These are phyloP conservation scores for Musa balbisiana DNA, from an alignment of 202 grass and related monocot species.

Conservation along the genomic window DNA sequence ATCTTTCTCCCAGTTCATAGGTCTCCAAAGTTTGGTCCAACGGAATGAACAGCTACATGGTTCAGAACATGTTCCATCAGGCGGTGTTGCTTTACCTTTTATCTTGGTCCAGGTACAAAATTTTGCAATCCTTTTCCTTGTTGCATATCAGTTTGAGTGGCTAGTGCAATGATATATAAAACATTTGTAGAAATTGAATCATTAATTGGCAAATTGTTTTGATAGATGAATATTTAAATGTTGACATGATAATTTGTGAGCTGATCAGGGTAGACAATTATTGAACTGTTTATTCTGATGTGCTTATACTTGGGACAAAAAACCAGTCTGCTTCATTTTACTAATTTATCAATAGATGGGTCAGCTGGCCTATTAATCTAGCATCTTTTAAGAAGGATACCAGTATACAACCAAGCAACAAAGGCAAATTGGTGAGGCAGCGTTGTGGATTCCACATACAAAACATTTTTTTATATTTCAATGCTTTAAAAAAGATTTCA, in stretches of 20 bases:
- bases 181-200: too few relatives aligned
- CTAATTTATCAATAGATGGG: too few relatives aligned
- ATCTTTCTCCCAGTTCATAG: slow-evolving; percentile 49
- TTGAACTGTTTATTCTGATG: background rate
- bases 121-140: background rate
- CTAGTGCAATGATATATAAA: background rate
- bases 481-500: too few relatives aligned
- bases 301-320: background rate
- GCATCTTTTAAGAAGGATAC: too few relatives aligned
- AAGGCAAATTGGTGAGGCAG: too few relatives aligned
- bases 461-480: too few relatives aligned
- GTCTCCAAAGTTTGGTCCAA: slow-evolving; percentile 81
- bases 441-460: too few relatives aligned
- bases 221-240: too few relatives aligned
- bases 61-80: slow-evolving; percentile 70
- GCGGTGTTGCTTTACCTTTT: slow-evolving; percentile 91
- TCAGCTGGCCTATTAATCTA: too few relatives aligned
- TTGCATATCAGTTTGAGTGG: background rate
- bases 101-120: slow-evolving; percentile 81
- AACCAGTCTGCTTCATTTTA: background rate
- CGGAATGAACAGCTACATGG: slow-evolving; percentile 74
- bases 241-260: too few relatives aligned
- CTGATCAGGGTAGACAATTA: background rate
- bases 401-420: too few relatives aligned
- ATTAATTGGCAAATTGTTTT: too few relatives aligned